Conservation (phyloP, 1,284 basidiomycete species). For the Phenoliferia sp. region DNA sequence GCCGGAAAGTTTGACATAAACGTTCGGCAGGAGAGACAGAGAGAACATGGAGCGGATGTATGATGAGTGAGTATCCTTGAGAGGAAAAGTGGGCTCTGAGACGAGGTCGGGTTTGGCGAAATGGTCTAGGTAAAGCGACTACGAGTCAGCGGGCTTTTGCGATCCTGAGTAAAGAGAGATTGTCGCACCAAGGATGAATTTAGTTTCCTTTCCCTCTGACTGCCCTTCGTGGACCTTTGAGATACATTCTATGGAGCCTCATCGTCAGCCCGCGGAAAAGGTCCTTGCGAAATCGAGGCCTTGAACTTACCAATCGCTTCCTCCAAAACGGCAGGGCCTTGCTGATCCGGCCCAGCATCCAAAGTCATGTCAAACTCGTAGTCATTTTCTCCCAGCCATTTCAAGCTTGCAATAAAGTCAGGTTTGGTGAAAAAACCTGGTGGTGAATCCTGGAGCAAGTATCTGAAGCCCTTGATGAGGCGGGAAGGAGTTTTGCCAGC, state of each 20-base stretch:
- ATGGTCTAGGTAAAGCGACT: conserved; percentile 12
- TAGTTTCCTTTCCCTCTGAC: neutral
- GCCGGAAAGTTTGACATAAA: conserved; percentile 27
- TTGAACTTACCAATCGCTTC: conserved; percentile 17
- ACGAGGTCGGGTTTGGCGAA: conserved; percentile 26
- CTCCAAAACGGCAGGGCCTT: conserved; percentile 14
- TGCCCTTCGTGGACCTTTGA: conserved; percentile 11
- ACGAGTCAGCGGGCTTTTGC: neutral
- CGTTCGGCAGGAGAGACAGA: conserved; percentile 23
- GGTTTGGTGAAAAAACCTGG: conserved; percentile 13
- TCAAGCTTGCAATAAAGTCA: conserved; percentile 18
- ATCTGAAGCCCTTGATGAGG: conserved; percentile 21
- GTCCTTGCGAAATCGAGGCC: neutral
- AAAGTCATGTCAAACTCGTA: conserved; percentile 29
- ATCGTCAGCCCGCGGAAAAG: neutral
- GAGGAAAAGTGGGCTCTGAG: conserved; percentile 2
- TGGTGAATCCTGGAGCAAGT: conserved; percentile 27
- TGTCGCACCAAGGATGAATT: conserved; percentile 19
- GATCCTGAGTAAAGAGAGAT: neutral
- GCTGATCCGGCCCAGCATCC: conserved; percentile 15
- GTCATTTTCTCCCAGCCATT: conserved; percentile 14
- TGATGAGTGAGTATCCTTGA: neutral
- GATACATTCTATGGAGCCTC: neutral
- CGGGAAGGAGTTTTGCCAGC: neutral
- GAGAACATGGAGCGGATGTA: conserved; percentile 20